Conservation (phyloP, 2,329 filamentous ascomycete species). For the Cryphonectria carpinicola region DNA sequence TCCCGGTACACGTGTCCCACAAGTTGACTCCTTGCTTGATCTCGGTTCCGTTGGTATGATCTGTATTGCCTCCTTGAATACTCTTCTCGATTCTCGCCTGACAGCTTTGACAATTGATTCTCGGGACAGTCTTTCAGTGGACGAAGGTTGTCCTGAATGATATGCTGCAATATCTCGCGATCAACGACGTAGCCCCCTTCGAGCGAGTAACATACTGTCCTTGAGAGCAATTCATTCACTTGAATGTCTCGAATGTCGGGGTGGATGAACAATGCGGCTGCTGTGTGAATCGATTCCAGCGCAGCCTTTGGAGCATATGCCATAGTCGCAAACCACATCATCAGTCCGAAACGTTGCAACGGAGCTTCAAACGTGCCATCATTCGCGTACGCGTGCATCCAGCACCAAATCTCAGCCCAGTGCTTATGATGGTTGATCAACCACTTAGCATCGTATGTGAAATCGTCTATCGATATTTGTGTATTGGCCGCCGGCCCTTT, state of each 20-base stretch:
- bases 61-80: background rate
- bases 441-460: conserved; percentile 16
- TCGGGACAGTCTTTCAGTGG: background rate
- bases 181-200: background rate
- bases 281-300: conserved; percentile 25
- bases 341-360: conserved; percentile 10
- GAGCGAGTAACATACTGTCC: background rate
- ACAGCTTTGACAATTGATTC: background rate
- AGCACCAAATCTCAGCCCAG: conserved; percentile 21
- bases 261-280: conserved; percentile 26
- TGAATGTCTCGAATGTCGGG: conserved; percentile 1
- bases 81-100: background rate
- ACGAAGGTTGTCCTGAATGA: background rate
- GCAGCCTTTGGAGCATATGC: conserved; percentile 26
- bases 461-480: background rate
- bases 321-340: conserved; percentile 33
- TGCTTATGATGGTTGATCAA: background rate
- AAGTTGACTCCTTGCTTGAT: background rate
- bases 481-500: background rate
- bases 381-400: conserved; percentile 19
- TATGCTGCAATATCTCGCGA: background rate
- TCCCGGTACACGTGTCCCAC: background rate
- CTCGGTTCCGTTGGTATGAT: background rate
- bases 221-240: background rate
- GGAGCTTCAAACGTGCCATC: background rate